Evolutionary conservation across 352 stramenopile species (phyloP).

Genomic region (Phytophthora crassamura): DNA sequence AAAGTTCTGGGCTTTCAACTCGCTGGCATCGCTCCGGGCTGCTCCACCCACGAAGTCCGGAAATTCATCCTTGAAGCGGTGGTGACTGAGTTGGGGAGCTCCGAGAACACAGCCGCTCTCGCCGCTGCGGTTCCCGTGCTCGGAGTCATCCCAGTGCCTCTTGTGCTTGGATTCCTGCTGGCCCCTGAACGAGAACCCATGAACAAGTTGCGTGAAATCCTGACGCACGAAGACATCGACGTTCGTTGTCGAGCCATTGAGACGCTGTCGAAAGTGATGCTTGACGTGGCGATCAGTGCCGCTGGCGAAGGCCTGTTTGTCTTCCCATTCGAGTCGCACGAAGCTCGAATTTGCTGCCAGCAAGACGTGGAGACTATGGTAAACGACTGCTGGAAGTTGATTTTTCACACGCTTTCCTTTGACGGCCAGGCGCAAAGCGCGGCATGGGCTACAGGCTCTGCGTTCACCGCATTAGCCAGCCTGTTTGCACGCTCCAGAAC

Average conservation of each 20-base stretch:
- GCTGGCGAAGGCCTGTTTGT: conserved; percentile 63
- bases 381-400: conserved; percentile 83
- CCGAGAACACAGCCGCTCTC: conserved; percentile 63
- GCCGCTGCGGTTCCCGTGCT: conserved; percentile 61
- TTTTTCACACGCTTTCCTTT: conserved; percentile 68
- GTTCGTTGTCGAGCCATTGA: conserved; percentile 68
- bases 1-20: conserved; percentile 83
- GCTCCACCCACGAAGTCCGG: conserved; percentile 69
- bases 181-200: conserved; percentile 74
- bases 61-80: conserved; percentile 66
- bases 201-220: conserved; percentile 74
- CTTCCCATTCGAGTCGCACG: conserved; percentile 87
- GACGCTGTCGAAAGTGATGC: conserved; percentile 58
- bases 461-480: conserved; percentile 67
- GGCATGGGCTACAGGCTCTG: conserved; percentile 40
- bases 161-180: conserved; percentile 71
- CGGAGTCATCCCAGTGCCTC: conserved; percentile 57
- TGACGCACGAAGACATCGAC: conserved; percentile 73
- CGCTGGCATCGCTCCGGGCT: conserved; percentile 54
- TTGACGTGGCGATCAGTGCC: conserved; percentile 58
- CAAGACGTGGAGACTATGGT: conserved; percentile 83
- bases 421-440: conserved; percentile 22
- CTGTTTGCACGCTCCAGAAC: conserved; percentile 59
- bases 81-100: conserved; percentile 72
- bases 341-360: conserved; percentile 80